A percentile compares a stretch with the other conserved stretches of the same genome.
Conservation (phyloP, 768 basidiomycete genomes). For the Cytidiella melzeri region DNA sequence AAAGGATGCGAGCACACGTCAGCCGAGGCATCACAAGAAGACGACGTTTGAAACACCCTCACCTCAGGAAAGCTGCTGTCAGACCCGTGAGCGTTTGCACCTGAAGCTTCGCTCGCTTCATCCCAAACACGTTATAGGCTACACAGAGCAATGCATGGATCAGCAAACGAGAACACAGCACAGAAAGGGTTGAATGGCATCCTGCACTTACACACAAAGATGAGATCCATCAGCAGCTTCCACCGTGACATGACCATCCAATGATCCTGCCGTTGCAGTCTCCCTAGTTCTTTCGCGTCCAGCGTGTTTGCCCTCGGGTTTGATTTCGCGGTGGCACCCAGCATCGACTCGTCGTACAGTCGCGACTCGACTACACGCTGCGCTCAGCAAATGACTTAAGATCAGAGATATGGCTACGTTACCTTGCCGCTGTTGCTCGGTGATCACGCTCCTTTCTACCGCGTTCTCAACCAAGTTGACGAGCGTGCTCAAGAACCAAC, state of each 20-base stretch:
- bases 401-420: conserved; percentile 3
- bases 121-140: conserved; percentile 78
- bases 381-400: conserved; percentile 1
- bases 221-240: conserved; percentile 78
- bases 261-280: conserved; percentile 65
- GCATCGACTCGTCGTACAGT: conserved; percentile 68
- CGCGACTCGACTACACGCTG: conserved; percentile 68
- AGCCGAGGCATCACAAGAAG: conserved; percentile 5
- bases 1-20: not conserved
- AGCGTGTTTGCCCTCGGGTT: conserved; percentile 49
- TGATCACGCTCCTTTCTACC: conserved; percentile 69
- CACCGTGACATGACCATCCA: conserved; percentile 67
- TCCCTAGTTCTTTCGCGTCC: conserved; percentile 64
- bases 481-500: conserved; percentile 76
- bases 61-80: conserved; percentile 71
- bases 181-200: conserved; percentile 9
- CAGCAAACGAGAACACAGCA: not conserved
- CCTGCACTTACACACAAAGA: conserved; percentile 70
- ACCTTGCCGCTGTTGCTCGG: conserved; percentile 60
- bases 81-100: conserved; percentile 66
- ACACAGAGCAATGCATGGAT: conserved; percentile 2
- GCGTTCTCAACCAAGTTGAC: conserved; percentile 81
- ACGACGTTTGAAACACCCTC: conserved; percentile 16
- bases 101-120: conserved; percentile 54
- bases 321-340: conserved; percentile 63